These are phyloP conservation scores for Thermoascus crustaceus DNA, from an alignment of 2,329 filamentous ascomycete species.

Conservation along the genomic window DNA sequence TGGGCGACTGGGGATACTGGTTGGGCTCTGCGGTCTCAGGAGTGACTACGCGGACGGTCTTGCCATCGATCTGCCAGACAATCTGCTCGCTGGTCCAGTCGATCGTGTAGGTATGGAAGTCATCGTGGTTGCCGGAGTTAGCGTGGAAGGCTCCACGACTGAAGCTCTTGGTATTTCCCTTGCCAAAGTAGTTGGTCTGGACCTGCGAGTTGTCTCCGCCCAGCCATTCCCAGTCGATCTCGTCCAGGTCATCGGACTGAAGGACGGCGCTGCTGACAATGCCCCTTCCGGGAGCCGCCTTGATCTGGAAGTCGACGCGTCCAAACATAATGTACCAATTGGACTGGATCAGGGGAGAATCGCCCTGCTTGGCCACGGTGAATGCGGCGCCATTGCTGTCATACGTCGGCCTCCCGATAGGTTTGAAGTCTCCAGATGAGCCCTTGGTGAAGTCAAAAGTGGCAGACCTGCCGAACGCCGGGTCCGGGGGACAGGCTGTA, in stretches of 20 bases:
- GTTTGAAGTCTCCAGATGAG: conserved; percentile 67
- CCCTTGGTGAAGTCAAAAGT: conserved; percentile 76
- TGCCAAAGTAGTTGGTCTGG: conserved; percentile 97
- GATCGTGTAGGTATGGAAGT: conserved; percentile 78
- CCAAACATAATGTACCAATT: conserved; percentile 99
- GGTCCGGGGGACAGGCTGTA: conserved; percentile 64
- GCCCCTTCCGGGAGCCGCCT: conserved; percentile 76
- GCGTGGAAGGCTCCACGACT: conserved; percentile 78
- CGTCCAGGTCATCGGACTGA: conserved; percentile 84
- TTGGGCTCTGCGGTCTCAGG: conserved; percentile 56
- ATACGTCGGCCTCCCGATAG: conserved; percentile 62
- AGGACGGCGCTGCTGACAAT: conserved; percentile 91
- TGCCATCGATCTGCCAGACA: conserved; percentile 76
- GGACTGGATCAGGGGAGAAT: conserved; percentile 77
- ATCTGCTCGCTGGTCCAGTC: conserved; percentile 86
- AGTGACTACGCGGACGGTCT: conserved; percentile 66
- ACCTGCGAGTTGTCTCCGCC: conserved; percentile 67
- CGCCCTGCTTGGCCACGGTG: conserved; percentile 67
- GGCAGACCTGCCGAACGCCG: conserved; percentile 75
- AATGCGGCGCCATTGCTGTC: conserved; percentile 69
- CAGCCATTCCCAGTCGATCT: conserved; percentile 97
- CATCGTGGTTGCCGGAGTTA: conserved; percentile 57
- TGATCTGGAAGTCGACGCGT: conserved; percentile 74
- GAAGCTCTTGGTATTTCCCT: conserved; percentile 76
- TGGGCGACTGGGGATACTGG: conserved; percentile 91